Evolutionary conservation across 768 basidiomycete species (phyloP), one percentile per base, ranked within the genome.

Genomic region (Lactifluus subvellereus): DNA sequence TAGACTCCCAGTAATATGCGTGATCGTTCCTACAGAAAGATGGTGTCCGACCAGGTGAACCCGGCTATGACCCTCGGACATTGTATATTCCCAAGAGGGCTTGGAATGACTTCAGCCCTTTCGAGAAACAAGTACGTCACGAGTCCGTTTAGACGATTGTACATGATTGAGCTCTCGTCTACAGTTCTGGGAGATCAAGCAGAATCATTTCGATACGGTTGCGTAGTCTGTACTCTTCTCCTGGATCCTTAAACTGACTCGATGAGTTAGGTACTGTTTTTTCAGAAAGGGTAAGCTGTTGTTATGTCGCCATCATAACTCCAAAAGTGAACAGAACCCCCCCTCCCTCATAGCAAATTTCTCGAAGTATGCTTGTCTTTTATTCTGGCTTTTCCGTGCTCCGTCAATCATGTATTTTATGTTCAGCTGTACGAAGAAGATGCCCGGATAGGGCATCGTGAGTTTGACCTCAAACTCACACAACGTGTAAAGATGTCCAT

Each of bases 401-500:
- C 13, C 38, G 6, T 49, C 27, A 48, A 2, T 42, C 57, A 16
- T 38, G 10, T 37, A 14, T 40, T 43, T 43, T 57, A 52, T 55
- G 37, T 30, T 38, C 27, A 75, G 85, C 76, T 97, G n/a, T 98
- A 98, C 69, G 96, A 98, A 75, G 90, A 97, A 59, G 96, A 98
- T 73, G 96, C 96, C 1, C 81, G 88, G 13, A 83, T 93, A 55
- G 97, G 97, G 1, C 94, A 98, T 73, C 88, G 87, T 69, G 86
- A 95, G 59, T 99, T 99, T 71, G 97, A 98, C 69, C 77, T 99
- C 61, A 98, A 99, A 71, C 79, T 93, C 40, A 93, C 91, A 0
- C 80, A 87, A 59, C 79, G 97, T 64, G 97, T 98, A 51, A 98
- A 98, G 75, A 99, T 99, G 97, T 94, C 88, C 64, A 99, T 99